These are phyloP conservation scores for Podaxis sp. DNA, from an alignment of 768 basidiomycete species.

Conservation along the genomic window DNA sequence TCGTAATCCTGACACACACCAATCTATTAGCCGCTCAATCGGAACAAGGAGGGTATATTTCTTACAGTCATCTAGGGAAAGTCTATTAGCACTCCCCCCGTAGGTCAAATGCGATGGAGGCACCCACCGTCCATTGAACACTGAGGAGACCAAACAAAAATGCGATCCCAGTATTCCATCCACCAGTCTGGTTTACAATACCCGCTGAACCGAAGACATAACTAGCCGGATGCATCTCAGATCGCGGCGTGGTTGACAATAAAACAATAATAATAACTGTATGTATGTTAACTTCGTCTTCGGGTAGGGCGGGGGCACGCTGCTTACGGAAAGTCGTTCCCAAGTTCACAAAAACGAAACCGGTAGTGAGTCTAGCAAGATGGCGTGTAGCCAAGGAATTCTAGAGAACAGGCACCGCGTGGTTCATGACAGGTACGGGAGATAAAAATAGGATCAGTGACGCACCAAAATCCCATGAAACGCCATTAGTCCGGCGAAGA, in stretches of 20 bases:
- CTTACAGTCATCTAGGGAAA: constrained; percentile 19
- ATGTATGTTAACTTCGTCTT: constrained; percentile 12
- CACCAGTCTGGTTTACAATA: constrained; percentile 78
- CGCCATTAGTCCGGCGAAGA: constrained; percentile 74
- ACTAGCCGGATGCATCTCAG: constrained; percentile 76
- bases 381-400: constrained; percentile 76
- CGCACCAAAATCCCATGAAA: constrained; percentile 72
- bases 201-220: constrained; percentile 81
- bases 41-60: not conserved
- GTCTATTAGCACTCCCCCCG: not conserved
- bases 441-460: constrained; percentile 12
- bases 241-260: constrained; percentile 67
- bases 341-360: constrained; percentile 87
- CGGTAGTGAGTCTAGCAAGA: constrained; percentile 70
- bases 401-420: constrained; percentile 25
- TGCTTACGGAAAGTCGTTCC: constrained; percentile 68
- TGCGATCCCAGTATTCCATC: constrained; percentile 75
- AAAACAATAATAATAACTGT: constrained; percentile 84
- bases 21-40: not conserved
- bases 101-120: not conserved
- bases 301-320: not conserved
- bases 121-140: constrained; percentile 83
- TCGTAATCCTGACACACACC: constrained; percentile 60
- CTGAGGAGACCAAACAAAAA: constrained; percentile 84
- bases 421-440: not conserved